Percentiles rank a stretch among this genome's conserved stretches.
phyloP scores from a whole-genome alignment of 768 basidiomycete species.

The Amanita brunnescens region DNA sequence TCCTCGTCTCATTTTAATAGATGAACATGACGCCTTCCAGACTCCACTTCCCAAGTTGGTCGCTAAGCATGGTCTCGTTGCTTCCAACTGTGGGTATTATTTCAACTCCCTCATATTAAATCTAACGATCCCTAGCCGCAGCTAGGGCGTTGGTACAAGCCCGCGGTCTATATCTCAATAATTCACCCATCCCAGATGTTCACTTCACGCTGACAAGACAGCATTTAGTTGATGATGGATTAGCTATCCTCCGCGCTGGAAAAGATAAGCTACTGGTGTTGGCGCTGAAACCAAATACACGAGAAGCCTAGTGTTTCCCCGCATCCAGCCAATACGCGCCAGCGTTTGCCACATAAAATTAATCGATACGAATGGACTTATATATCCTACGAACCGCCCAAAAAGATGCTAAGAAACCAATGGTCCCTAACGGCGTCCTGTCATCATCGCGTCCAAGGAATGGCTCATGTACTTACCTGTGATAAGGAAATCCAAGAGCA shows the following conservation, averaged over 20 bases:
- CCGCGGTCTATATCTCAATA: constrained; percentile 71
- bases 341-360: constrained; percentile 11
- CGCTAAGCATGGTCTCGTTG: constrained; percentile 43
- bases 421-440: constrained; percentile 50
- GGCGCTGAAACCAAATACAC: constrained; percentile 14
- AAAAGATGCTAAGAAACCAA: constrained; percentile 86
- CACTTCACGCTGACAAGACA: constrained; percentile 29
- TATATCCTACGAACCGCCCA: constrained; percentile 87
- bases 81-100: constrained; percentile 52
- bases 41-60: constrained; percentile 55
- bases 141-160: constrained; percentile 53
- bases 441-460: constrained; percentile 1
- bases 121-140: constrained; percentile 36
- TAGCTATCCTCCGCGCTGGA: constrained; percentile 66
- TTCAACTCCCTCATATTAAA: not conserved
- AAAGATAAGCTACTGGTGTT: constrained; percentile 64
- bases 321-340: too few relatives aligned
- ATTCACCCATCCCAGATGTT: constrained; percentile 42
- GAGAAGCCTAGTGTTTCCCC: not conserved
- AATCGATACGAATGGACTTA: constrained; percentile 73
- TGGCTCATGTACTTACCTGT: constrained; percentile 47
- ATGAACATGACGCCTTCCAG: constrained; percentile 41
- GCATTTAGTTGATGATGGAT: constrained; percentile 49
- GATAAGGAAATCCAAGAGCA: constrained; percentile 78
- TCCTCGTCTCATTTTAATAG: constrained; percentile 49